Evolutionary conservation across 176 grass and related monocot species (phyloP), one percentile per base, ranked within the genome.

Genomic region (Bothriochloa decipiens): DNA sequence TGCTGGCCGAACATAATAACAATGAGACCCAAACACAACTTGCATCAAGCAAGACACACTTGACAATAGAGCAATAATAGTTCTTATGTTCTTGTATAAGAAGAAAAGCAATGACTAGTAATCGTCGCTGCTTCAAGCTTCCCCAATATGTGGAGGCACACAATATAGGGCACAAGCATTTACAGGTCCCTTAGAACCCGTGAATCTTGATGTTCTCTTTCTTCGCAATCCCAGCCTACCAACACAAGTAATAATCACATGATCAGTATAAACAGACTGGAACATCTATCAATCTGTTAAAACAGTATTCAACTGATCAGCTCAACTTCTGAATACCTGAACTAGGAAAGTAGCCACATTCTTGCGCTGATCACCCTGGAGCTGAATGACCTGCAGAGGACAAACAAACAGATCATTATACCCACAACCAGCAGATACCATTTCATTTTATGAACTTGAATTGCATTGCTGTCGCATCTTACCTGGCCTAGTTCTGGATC

Each of bases 151-250:
- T 76, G 25, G 13, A 52, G 60, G 39, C 29, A 3, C 68, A 57
- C 63, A 12, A 35, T 65, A 82, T n/a, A 36, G 8, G 6, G 36
- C 65, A 45, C 64, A 37, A 41, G 25, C 70, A 82, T 84, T 32
- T 68, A 67, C 68, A 29, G 83, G 68, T 26, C 6, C 49, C 46
- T 77, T 78, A 94, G 86, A 94, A 94, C 78, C 92, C 92, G 83
- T 94, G 92, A 65, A 94, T 94, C 81, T 94, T 94, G 80, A 94
- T 94, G 74, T 81, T 87, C 46, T 94, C 92, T 42, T 94, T 94
- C 92, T 94, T 94, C 6, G 67, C 92, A 57, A 94, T 86, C 78
- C 92, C 92, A 91, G 92, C 88, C 92, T 94, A 43, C 49, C 27
- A 72, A 3, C 4, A 77, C 6, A 11, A 32, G 29, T 32, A 32